These are phyloP conservation scores for Leishmania aethiopica DNA, from an alignment of 208 protist genomes.

Conservation along the genomic window DNA sequence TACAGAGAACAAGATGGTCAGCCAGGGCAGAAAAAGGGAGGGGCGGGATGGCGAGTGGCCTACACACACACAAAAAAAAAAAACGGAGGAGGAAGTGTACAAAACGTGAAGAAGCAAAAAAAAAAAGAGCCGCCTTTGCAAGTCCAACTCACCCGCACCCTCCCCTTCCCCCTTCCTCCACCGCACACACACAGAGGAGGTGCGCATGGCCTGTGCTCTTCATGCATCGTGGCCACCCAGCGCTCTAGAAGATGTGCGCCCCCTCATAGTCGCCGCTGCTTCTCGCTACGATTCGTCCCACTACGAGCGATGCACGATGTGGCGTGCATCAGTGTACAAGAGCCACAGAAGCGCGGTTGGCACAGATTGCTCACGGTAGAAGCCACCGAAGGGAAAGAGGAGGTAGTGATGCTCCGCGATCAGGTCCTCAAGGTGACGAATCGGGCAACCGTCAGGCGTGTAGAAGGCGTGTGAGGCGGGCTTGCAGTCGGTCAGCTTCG, in stretches of 20 bases:
- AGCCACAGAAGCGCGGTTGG: slow-evolving; percentile 31
- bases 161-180: too few relatives aligned
- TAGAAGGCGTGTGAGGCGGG: slow-evolving; percentile 20
- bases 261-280: neutral
- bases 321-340: slow-evolving; percentile 21
- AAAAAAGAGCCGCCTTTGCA: neutral
- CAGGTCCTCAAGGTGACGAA: slow-evolving; percentile 12
- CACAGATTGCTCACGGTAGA: slow-evolving; percentile 24
- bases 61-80: neutral
- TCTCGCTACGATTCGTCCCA: neutral
- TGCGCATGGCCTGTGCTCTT: neutral
- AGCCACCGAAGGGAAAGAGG: slow-evolving; percentile 22
- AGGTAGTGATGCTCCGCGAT: slow-evolving; percentile 29
- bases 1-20: neutral
- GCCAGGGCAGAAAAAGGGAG: neutral
- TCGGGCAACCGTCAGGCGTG: slow-evolving; percentile 23
- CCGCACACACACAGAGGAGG: neutral
- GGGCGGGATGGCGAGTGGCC: neutral
- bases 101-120: neutral
- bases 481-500: slow-evolving; percentile 15
- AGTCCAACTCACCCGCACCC: neutral
- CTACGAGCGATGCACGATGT: slow-evolving; percentile 8
- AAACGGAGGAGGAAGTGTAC: neutral
- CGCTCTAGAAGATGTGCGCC: neutral
- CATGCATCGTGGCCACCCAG: too few relatives aligned